Evolutionary conservation across 169 alveolate genomes (phyloP).

Genomic region (Eimeria brunetti): DNA sequence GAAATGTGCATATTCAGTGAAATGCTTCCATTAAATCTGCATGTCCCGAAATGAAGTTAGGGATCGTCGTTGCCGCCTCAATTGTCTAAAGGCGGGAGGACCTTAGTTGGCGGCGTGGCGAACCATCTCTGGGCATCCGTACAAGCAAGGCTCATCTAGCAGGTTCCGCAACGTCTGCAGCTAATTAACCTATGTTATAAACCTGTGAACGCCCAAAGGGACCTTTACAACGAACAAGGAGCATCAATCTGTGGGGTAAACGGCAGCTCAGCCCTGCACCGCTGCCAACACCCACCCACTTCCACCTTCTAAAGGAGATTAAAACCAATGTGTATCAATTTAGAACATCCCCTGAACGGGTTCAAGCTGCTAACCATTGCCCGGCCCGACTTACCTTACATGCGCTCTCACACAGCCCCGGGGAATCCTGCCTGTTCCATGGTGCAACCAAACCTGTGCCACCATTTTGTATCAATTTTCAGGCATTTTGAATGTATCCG

Average conservation of each 20-base stretch:
- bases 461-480: background rate
- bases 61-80: background rate
- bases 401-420: background rate
- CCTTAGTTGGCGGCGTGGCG: too few relatives aligned
- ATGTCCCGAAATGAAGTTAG: too few relatives aligned
- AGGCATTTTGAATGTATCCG: background rate
- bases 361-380: background rate
- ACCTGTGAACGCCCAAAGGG: background rate
- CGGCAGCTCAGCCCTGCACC: background rate
- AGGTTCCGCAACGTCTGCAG: too few relatives aligned
- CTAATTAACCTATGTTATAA: background rate
- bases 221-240: background rate
- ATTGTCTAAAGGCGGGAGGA: background rate
- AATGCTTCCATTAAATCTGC: too few relatives aligned
- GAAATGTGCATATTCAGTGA: too few relatives aligned
- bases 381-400: background rate
- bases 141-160: background rate
- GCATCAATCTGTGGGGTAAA: background rate
- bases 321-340: background rate
- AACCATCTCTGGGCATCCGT: background rate
- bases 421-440: background rate
- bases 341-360: background rate
- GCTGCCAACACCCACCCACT: background rate
- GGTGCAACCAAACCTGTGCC: background rate
- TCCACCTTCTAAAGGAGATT: background rate